These are phyloP conservation scores for Osmozyma mogii DNA, from an alignment of 805 yeast species.

Conservation along the genomic window DNA sequence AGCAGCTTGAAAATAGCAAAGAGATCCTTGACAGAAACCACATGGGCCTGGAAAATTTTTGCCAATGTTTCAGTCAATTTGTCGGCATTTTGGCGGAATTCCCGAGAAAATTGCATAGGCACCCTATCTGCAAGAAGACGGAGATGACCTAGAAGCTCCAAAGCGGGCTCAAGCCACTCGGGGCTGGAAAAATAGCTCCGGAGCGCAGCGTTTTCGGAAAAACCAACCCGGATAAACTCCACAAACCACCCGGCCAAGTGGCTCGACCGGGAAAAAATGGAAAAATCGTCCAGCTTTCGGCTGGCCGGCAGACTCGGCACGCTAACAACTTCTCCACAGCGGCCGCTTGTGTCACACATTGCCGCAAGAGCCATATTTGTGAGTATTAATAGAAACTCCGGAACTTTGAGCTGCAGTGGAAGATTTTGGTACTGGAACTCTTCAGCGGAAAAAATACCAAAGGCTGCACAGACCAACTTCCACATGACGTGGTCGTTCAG, in stretches of 20 bases:
- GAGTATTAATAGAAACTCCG: constrained; percentile 37
- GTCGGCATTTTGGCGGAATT: too few relatives aligned
- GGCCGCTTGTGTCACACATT: constrained; percentile 20
- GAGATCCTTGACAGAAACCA: too few relatives aligned
- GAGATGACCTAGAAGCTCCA: constrained; percentile 32
- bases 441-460: constrained; percentile 29
- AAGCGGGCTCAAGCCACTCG: constrained; percentile 32
- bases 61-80: too few relatives aligned
- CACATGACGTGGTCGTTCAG: constrained; percentile 36
- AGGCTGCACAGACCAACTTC: constrained; percentile 36
- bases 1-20: constrained; percentile 18
- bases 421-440: not conserved
- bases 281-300: constrained; percentile 1
- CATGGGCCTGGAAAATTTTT: too few relatives aligned
- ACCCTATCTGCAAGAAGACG: too few relatives aligned
- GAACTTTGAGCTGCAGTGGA: too few relatives aligned
- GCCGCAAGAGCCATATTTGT: constrained; percentile 27
- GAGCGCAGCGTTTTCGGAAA: constrained; percentile 16
- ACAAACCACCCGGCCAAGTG: too few relatives aligned
- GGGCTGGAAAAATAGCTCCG: constrained; percentile 18
- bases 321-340: constrained; percentile 23
- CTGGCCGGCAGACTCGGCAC: constrained; percentile 27
- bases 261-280: too few relatives aligned
- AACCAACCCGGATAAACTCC: constrained; percentile 24
- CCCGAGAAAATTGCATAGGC: too few relatives aligned